These are phyloP conservation scores for Deakozyma indianensis DNA, from an alignment of 805 yeast species.

Conservation along the genomic window DNA sequence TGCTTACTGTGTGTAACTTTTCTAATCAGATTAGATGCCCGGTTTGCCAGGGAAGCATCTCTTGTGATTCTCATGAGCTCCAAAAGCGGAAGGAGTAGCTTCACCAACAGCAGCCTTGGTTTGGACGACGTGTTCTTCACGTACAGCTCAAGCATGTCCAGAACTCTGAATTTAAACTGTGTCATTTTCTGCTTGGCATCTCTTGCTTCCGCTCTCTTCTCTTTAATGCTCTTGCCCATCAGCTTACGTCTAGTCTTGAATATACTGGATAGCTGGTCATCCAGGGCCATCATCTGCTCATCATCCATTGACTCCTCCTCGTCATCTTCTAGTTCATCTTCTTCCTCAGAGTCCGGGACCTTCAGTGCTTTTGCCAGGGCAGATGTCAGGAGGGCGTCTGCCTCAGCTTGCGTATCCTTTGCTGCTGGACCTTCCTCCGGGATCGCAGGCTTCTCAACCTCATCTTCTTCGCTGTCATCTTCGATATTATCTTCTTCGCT, in stretches of 20 bases:
- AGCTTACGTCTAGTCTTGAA: conserved; percentile 73
- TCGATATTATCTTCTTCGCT: conserved; percentile 24
- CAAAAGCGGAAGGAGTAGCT: conserved; percentile 41
- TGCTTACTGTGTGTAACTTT: conserved; percentile 11
- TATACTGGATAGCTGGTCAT: conserved; percentile 65
- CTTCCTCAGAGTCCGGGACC: conserved; percentile 18
- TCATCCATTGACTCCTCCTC: conserved; percentile 88
- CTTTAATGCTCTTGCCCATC: conserved; percentile 39
- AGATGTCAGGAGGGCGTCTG: conserved; percentile 8
- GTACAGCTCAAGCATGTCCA: conserved; percentile 63
- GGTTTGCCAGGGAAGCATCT: conserved; percentile 56
- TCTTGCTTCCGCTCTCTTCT: conserved; percentile 46
- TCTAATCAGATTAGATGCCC: conserved; percentile 59
- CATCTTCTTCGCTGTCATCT: conserved; percentile 10
- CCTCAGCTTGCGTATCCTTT: conserved; percentile 12
- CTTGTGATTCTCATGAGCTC: conserved; percentile 49
- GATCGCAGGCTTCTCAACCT: conserved; percentile 2
- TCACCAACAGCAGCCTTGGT: conserved; percentile 22
- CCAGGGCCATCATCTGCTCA: conserved; percentile 92
- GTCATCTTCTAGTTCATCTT: conserved; percentile 34
- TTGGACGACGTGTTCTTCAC: conserved; percentile 29
- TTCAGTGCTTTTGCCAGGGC: conserved; percentile 6
- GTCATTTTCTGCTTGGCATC: conserved; percentile 71
- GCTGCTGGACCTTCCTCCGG: conserved; percentile 1
- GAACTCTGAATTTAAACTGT: conserved; percentile 60